Evolutionary conservation across 306 rosid species (phyloP).

Genomic region (Crataegus laevigata): DNA sequence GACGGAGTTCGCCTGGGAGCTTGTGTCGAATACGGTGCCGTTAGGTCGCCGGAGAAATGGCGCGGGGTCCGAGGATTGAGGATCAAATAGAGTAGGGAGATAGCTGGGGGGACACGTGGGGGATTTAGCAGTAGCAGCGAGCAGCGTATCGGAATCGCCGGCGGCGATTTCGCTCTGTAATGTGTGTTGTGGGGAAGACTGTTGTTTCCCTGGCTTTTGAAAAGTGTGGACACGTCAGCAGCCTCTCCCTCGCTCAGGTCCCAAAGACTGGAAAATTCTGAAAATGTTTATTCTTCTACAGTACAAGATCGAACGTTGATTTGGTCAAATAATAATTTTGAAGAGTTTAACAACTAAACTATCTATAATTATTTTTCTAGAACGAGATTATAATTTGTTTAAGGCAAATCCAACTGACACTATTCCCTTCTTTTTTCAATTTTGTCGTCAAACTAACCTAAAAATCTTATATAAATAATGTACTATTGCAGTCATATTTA

Average conservation of each 20-base stretch:
- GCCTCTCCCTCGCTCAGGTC: not conserved
- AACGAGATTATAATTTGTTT: not conserved
- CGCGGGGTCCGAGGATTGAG: constrained; percentile 7
- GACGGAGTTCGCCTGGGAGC: not conserved
- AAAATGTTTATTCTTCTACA: not conserved
- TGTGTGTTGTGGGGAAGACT: not conserved
- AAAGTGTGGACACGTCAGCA: constrained; percentile 8
- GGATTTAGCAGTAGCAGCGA: not conserved
- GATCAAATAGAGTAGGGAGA: constrained; percentile 2
- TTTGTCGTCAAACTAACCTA: not conserved
- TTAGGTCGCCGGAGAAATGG: constrained; percentile 1
- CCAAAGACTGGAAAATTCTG: not conserved
- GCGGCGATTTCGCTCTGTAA: constrained; percentile 15
- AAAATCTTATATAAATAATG: no score
- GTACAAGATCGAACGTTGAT: not conserved
- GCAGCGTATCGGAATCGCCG: constrained; percentile 22
- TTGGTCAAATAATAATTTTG: not conserved
- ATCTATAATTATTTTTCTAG: no score
- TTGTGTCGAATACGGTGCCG: not conserved
- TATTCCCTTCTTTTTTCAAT: not conserved
- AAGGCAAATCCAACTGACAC: not conserved
- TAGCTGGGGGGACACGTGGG: constrained; percentile 1
- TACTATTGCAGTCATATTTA: no score
- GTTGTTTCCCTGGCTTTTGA: not conserved
- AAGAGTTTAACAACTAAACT: no score